phyloP scores from a whole-genome alignment of 148 eudicot species.

The Spergularia bocconei region DNA sequence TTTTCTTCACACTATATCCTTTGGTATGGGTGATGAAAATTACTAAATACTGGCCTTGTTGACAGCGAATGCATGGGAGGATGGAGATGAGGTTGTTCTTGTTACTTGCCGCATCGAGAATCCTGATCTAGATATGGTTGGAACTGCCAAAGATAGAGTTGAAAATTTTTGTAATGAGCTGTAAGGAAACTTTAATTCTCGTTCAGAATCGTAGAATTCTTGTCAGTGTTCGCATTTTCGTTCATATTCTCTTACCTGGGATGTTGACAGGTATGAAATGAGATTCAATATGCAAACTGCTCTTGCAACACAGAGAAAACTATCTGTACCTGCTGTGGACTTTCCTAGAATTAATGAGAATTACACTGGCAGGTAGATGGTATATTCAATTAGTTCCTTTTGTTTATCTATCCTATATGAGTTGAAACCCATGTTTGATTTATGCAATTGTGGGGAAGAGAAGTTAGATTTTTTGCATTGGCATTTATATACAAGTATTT shows the following conservation, averaged over 20 bases:
- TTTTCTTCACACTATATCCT: neutral
- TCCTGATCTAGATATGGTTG: conserved; percentile 80
- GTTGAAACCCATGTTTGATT: neutral
- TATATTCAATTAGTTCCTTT: neutral
- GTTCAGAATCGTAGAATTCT: neutral
- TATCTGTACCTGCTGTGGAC: conserved; percentile 85
- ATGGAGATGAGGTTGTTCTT: conserved; percentile 90
- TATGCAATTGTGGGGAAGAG: neutral
- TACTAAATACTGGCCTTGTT: neutral
- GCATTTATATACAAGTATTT: neutral
- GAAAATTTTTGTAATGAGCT: conserved; percentile 71
- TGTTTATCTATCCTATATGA: neutral
- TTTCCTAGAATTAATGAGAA: conserved; percentile 88
- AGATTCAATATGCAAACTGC: conserved; percentile 89
- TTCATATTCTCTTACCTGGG: neutral
- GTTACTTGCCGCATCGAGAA: conserved; percentile 79
- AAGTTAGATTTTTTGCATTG: neutral
- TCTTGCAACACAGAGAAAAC: conserved; percentile 68
- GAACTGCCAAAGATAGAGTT: conserved; percentile 49
- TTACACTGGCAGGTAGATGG: conserved; percentile 75
- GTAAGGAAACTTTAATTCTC: conserved; percentile 40
- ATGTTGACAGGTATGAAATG: conserved; percentile 76
- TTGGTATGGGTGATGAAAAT: neutral
- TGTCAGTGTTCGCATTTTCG: neutral
- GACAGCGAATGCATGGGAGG: conserved; percentile 96